Evolutionary conservation across 345 rosid genomes (phyloP), one percentile per base, ranked within the genome.

Genomic region (Chamaenerion angustifolium): DNA sequence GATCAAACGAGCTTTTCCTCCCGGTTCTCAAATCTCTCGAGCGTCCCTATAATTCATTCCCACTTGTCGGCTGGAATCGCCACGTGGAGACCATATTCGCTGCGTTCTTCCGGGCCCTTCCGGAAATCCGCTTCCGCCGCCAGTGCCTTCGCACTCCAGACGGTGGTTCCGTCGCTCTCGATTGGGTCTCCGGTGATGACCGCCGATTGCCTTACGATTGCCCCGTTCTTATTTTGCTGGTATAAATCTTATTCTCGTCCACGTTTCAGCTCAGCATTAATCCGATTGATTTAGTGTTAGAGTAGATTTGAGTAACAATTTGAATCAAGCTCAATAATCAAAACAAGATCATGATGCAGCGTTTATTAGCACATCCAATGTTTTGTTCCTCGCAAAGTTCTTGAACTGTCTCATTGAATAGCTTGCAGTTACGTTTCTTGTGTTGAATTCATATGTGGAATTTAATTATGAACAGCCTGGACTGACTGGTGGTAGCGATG

Each of bases 401-500:
- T 21, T 31, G 37, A 31, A 31, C 0, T 8, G 37, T 3, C 37
- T 31, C 37, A 31, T 31, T 31, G 10, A 31, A 31, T 31, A 31
- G 37, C 37, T 8, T 48, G 0, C 6, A 18, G 19, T 48, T 31
- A 11, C 3, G 51, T 18, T 11, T 31, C 31, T 48, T 8, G 13
- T 14, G 18, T 18, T 14, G 18, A 10, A 12, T 18, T 10, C 2
- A 10, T 9, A 12, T 12, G 25, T 11, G 13, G 16, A 49, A 21
- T 49, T 18, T 25, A 40, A 55, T 0, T 21, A 43, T 17, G 44
- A 2, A n/a, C 72, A 86, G 95, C 95, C 95, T 47, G 98, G 98
- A 43, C 72, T 90, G 52, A 83, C 94, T 0, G 95, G 94, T 57
- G 98, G 95, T 16, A 83, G 98, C 53, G 69, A 59, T 59, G 98